These are phyloP conservation scores for Rachicladosporium sp. DNA, from an alignment of 2,329 filamentous ascomycete genomes.

Conservation along the genomic window DNA sequence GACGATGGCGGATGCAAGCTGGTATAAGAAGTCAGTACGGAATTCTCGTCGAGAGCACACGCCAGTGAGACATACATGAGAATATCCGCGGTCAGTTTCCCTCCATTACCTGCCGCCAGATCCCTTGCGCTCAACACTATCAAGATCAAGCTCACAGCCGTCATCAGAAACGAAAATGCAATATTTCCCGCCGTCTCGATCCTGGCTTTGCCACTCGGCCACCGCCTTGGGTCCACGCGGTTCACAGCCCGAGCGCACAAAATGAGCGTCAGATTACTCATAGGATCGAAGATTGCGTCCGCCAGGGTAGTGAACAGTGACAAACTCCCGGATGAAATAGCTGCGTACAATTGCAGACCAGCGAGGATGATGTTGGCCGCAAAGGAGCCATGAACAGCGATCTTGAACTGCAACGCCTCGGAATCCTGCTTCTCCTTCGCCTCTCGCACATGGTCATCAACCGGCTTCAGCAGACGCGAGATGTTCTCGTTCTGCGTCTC, in stretches of 20 bases:
- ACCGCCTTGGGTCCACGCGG: conserved; percentile 71
- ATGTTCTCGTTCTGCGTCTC: conserved; percentile 87
- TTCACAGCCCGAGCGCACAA: conserved; percentile 78
- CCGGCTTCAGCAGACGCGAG: conserved; percentile 77
- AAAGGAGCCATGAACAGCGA: conserved; percentile 56
- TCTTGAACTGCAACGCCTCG: conserved; percentile 65
- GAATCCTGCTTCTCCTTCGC: conserved; percentile 69
- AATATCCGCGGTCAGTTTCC: conserved; percentile 20
- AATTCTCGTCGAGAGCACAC: not conserved
- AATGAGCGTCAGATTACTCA: conserved; percentile 80
- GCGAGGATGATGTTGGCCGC: conserved; percentile 36
- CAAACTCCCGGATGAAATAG: conserved; percentile 74
- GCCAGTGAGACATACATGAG: conserved; percentile 1
- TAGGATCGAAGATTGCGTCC: conserved; percentile 83
- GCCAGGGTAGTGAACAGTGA: conserved; percentile 97
- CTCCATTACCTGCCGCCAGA: conserved; percentile 41
- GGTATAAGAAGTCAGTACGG: not conserved
- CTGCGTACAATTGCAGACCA: conserved; percentile 72
- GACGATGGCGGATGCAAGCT: conserved; percentile 67
- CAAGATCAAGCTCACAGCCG: conserved; percentile 76
- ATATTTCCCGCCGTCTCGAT: conserved; percentile 96
- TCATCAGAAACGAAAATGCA: conserved; percentile 93
- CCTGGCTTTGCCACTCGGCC: conserved; percentile 83
- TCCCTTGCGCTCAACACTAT: conserved; percentile 77
- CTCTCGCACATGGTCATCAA: conserved; percentile 77